Conservation (phyloP, 1,284 basidiomycete genomes). For the Cryptococcus wingfieldii region DNA sequence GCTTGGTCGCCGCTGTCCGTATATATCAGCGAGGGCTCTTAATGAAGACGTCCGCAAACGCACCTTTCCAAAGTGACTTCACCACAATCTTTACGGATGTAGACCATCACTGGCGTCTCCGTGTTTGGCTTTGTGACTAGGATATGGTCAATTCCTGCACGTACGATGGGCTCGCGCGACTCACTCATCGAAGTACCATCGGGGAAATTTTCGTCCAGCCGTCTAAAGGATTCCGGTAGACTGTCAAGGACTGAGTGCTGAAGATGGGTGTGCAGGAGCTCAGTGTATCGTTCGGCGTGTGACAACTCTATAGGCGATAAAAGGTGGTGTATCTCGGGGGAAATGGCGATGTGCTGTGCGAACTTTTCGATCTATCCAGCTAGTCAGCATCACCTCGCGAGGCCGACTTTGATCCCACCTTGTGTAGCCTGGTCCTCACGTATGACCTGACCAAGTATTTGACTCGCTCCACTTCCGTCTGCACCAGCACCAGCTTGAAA, state of each 20-base stretch:
- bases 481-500: slow-evolving; percentile 80
- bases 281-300: slow-evolving; percentile 68
- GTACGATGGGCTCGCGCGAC: slow-evolving; percentile 29
- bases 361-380: slow-evolving; percentile 72
- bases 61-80: slow-evolving; percentile 69
- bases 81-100: slow-evolving; percentile 65
- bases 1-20: slow-evolving; percentile 40
- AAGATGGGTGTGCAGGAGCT: slow-evolving; percentile 68
- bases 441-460: slow-evolving; percentile 85
- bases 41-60: slow-evolving; percentile 13
- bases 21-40: background rate
- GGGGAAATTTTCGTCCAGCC: slow-evolving; percentile 63
- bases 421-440: slow-evolving; percentile 75
- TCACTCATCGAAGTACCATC: slow-evolving; percentile 69
- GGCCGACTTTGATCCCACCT: slow-evolving; percentile 55
- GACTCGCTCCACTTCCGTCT: slow-evolving; percentile 86
- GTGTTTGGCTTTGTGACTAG: slow-evolving; percentile 72
- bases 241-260: slow-evolving; percentile 68
- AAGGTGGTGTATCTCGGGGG: slow-evolving; percentile 63
- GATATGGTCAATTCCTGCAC: background rate
- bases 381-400: background rate
- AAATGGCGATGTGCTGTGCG: slow-evolving; percentile 67
- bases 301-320: slow-evolving; percentile 73
- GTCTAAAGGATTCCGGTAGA: slow-evolving; percentile 67
- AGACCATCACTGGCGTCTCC: slow-evolving; percentile 69